Conservation (phyloP, 805 yeast species). For the Yarrowia divulgata region DNA sequence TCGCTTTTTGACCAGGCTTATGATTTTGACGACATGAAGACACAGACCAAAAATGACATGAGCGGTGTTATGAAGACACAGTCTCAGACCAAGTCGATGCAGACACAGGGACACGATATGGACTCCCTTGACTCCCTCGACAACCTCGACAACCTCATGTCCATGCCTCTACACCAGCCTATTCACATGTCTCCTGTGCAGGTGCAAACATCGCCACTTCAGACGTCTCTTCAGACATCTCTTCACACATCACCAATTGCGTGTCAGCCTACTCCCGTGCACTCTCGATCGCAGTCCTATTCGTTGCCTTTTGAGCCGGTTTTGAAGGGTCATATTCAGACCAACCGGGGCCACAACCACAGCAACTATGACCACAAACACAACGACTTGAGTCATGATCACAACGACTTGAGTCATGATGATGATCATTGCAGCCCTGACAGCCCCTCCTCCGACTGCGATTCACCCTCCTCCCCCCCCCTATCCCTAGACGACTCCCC, state of each 20-base stretch:
- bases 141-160: not conserved
- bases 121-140: too few relatives aligned
- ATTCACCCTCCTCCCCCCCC: too few relatives aligned
- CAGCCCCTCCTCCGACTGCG: not conserved
- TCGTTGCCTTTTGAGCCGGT: not conserved
- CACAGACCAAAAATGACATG: not conserved
- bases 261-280: slow-evolving; percentile 25
- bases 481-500: slow-evolving; percentile 37
- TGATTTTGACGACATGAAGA: not conserved
- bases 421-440: too few relatives aligned
- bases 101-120: too few relatives aligned
- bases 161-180: not conserved
- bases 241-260: not conserved
- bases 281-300: slow-evolving; percentile 7
- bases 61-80: too few relatives aligned
- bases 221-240: not conserved
- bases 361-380: not conserved
- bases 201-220: too few relatives aligned
- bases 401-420: too few relatives aligned
- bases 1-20: slow-evolving; percentile 2
- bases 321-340: too few relatives aligned
- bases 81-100: too few relatives aligned
- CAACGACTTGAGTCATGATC: too few relatives aligned
- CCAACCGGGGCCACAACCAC: too few relatives aligned
- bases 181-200: not conserved